Evolutionary conservation across 169 alveolate genomes (phyloP).

Genomic region (Plasmodium vinckei): DNA sequence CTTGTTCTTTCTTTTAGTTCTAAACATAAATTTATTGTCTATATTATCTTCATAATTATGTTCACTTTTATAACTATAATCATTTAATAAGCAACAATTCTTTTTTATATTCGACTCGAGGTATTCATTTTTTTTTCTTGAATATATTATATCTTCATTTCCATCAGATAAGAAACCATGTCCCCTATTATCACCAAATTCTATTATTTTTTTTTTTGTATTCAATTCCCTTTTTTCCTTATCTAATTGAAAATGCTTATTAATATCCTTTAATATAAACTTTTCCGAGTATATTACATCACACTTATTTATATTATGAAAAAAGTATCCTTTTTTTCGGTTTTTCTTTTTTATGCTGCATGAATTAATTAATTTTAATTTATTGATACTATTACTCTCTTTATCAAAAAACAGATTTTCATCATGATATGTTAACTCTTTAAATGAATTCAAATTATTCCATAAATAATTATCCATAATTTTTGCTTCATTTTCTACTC

Average conservation of each 20-base stretch:
- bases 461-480: not conserved
- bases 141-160: not conserved
- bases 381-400: not conserved
- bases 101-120: not conserved
- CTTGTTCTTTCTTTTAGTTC: slow-evolving; percentile 1
- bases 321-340: slow-evolving; percentile 13
- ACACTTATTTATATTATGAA: slow-evolving; percentile 33
- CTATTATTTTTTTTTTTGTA: not conserved
- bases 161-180: slow-evolving; percentile 9
- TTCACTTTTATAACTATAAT: not conserved
- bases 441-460: slow-evolving; percentile 32
- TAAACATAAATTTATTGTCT: not conserved
- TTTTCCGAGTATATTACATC: slow-evolving; percentile 33
- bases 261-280: slow-evolving; percentile 7
- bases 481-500: not conserved
- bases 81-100: too few relatives aligned
- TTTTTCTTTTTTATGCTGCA: slow-evolving; percentile 19
- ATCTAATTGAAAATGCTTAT: not conserved
- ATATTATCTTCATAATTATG: not conserved
- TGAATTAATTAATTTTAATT: not conserved
- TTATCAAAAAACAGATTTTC: too few relatives aligned
- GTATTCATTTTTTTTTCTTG: not conserved
- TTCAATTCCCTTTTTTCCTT: not conserved
- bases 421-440: slow-evolving; percentile 17
- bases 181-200: not conserved